phyloP scores from a whole-genome alignment of 352 stramenopile species.

The Peronospora destructor region DNA sequence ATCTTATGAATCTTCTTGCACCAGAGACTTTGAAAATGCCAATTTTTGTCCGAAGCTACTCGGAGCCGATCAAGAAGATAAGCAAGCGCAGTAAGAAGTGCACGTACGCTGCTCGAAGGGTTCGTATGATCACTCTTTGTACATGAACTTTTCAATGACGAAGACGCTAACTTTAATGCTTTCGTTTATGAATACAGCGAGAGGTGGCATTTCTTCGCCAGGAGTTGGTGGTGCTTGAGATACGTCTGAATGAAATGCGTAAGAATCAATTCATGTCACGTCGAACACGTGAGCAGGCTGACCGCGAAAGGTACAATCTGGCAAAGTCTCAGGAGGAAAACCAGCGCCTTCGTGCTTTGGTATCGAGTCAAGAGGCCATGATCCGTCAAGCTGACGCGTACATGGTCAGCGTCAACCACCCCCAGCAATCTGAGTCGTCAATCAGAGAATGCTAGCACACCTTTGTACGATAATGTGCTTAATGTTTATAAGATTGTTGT shows the following conservation, averaged over 20 bases:
- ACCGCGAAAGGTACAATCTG: conserved; percentile 26
- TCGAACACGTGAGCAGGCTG: conserved; percentile 17
- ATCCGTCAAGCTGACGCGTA: conserved; percentile 37
- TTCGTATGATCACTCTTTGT: conserved; percentile 12
- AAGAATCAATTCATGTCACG: conserved; percentile 8
- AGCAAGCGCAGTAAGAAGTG: conserved; percentile 46
- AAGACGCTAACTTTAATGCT: conserved; percentile 8
- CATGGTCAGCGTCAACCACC: conserved; percentile 11
- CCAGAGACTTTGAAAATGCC: conserved; percentile 20
- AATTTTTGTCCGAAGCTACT: conserved; percentile 18
- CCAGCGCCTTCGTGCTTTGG: conserved; percentile 32
- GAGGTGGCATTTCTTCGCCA: conserved; percentile 40
- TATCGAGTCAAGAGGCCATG: conserved; percentile 35
- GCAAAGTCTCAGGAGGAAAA: conserved; percentile 36
- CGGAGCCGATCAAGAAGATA: conserved; percentile 27
- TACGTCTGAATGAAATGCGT: conserved; percentile 29
- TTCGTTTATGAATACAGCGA: conserved; percentile 22
- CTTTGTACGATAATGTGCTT: conserved; percentile 3
- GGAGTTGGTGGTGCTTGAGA: conserved; percentile 32
- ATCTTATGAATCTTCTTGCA: conserved; percentile 33
- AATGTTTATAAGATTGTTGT: conserved; percentile 23
- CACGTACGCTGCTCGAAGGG: conserved; percentile 50
- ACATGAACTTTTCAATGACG: neutral
- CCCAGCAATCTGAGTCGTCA: conserved; percentile 6
- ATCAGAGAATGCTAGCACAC: conserved; percentile 2